These are phyloP conservation scores for Nemania bipapillata DNA, from an alignment of 2,329 filamentous ascomycete genomes.

Conservation along the genomic window DNA sequence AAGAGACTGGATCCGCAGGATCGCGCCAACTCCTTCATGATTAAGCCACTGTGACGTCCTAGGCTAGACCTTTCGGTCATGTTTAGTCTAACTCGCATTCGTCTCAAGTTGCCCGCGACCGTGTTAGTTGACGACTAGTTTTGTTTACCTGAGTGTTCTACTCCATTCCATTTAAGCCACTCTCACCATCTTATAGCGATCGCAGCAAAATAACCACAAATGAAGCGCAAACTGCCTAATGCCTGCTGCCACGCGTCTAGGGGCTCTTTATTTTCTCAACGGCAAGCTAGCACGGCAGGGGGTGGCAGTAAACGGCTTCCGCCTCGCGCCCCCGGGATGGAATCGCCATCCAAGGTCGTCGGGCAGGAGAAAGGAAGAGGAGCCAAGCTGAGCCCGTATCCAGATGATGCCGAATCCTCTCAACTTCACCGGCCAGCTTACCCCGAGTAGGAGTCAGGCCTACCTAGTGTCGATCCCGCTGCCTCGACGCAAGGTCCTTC, in stretches of 20 bases:
- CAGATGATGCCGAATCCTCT: constrained; percentile 11
- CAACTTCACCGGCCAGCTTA: constrained; percentile 3
- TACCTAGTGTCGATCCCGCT: constrained; percentile 16
- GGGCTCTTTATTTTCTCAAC: neutral
- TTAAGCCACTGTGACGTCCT: neutral
- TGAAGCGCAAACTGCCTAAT: neutral
- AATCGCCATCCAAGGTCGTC: neutral
- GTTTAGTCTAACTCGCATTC: neutral
- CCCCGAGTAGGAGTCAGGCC: neutral
- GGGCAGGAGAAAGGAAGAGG: constrained; percentile 9
- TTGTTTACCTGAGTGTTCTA: neutral
- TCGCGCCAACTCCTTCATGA: constrained; percentile 13
- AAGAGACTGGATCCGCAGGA: constrained; percentile 7
- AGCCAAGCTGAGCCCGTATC: neutral
- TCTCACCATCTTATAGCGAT: neutral
- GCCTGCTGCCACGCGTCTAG: neutral
- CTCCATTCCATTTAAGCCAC: constrained; percentile 1
- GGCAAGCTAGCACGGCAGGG: neutral
- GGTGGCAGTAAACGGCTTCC: constrained; percentile 5
- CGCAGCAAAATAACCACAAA: neutral
- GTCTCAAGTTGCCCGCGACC: neutral
- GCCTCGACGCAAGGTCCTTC: constrained; percentile 16
- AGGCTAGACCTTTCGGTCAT: neutral
- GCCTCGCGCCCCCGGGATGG: neutral
- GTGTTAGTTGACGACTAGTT: constrained; percentile 2